Evolutionary conservation across 176 grass and related monocot genomes (phyloP), one percentile per base, ranked within the genome.

Genomic region (Dactylis glomerata): DNA sequence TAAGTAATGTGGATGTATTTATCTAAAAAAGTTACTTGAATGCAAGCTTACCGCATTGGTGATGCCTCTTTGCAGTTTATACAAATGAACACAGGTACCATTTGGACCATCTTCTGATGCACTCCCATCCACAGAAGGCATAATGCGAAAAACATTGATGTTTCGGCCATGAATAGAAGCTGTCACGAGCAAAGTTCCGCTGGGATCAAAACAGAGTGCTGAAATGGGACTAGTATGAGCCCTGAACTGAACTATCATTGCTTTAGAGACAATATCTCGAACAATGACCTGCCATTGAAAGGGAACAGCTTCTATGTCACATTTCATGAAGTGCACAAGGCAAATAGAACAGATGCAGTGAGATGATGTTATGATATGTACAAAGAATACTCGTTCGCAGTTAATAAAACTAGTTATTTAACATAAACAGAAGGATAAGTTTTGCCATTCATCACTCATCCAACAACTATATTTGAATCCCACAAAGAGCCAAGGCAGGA

Each of bases 161-260:
- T 94, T 94, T 57, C 69, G 93, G 27, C 96, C 96, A 84, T 92
- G 91, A 74, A 96, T 84, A 76, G 96, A 99, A 85, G 96, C 96
- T 65, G 96, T 99, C 80, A 95, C 96, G 61, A 99, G 64, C 76
- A 99, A 90, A 82, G 96, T 99, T 68, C 96, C 96, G 81, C 89
- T 99, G 6, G 96, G 93, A 90, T 99, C 96, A 58, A 99, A 99
- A 84, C 91, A 94, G 30, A 99, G 89, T 83, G 91, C 93, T 31
- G 96, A 99, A 90, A 99, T 99, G 42, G 93, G 89, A 85, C 96
- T 96, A 30, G 81, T 90, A 82, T 99, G 96, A 57, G 96, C 96
- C 86, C 87, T 86, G 69, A 99, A 99, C 87, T 99, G 96, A 80
- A 99, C 96, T 74, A 99, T 72, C 51, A 96, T 78, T 82, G 78